A percentile compares a stretch with the other conserved stretches of the same genome.
These are phyloP conservation scores for Rachicladosporium sp. DNA, from an alignment of 2,329 filamentous ascomycete genomes.

Conservation along the genomic window DNA sequence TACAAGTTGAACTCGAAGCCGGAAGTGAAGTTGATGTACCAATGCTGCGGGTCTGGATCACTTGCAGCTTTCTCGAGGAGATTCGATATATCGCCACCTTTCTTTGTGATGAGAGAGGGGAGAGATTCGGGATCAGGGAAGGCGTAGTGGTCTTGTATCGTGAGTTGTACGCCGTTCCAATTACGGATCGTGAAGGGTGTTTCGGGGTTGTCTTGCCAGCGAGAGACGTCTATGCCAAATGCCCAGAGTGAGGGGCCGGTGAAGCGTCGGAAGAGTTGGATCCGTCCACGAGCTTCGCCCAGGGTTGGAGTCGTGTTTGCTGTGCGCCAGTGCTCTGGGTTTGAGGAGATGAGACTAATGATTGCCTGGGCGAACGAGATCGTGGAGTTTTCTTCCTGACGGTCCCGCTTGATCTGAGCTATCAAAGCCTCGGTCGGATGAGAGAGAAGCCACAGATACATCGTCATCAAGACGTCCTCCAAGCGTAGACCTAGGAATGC, in stretches of 20 bases:
- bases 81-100: conserved; percentile 26
- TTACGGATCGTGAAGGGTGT: conserved; percentile 27
- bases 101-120: conserved; percentile 27
- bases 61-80: conserved; percentile 26
- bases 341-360: conserved; percentile 11
- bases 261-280: conserved; percentile 26
- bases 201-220: conserved; percentile 24
- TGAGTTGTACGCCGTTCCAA: conserved; percentile 25
- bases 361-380: conserved; percentile 29
- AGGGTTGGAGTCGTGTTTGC: conserved; percentile 22
- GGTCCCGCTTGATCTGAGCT: conserved; percentile 25
- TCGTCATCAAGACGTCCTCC: conserved; percentile 14
- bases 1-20: conserved; percentile 31
- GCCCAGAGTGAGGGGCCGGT: conserved; percentile 7
- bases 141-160: conserved; percentile 38
- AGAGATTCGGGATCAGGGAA: conserved; percentile 28
- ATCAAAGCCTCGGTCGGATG: conserved; percentile 21
- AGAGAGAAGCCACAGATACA: conserved; percentile 20
- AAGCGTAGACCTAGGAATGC: conserved; percentile 20
- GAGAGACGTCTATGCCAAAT: conserved; percentile 22
- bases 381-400: conserved; percentile 18
- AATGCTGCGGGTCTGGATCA: conserved; percentile 17
- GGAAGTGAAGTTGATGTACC: conserved; percentile 35
- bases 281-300: conserved; percentile 22
- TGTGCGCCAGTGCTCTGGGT: conserved; percentile 22